Conservation (phyloP, 2,329 filamentous ascomycete genomes). For the Aspergillus proliferans region DNA sequence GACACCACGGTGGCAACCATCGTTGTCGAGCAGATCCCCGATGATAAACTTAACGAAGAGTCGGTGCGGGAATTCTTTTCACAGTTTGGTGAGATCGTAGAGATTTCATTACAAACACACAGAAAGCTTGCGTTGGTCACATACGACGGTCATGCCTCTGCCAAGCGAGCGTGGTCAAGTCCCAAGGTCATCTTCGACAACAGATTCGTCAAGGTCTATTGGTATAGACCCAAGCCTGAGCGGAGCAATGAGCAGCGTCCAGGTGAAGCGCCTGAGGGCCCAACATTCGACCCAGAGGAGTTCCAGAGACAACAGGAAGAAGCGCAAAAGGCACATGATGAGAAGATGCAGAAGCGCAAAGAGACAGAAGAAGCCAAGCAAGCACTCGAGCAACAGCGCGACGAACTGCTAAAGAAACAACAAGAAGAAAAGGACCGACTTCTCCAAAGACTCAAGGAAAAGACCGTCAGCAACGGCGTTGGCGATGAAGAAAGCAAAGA, state of each 20-base stretch:
- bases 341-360: conserved; percentile 46
- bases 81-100: conserved; percentile 51
- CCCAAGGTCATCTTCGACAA: conserved; percentile 60
- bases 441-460: conserved; percentile 43
- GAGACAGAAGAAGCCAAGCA: conserved; percentile 47
- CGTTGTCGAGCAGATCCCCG: conserved; percentile 57
- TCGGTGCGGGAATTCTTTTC: conserved; percentile 52
- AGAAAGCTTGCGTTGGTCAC: conserved; percentile 52
- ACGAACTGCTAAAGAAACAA: conserved; percentile 47
- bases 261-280: conserved; percentile 21
- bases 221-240: conserved; percentile 46
- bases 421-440: conserved; percentile 50
- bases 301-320: conserved; percentile 51
- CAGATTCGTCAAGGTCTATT: conserved; percentile 59
- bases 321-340: conserved; percentile 52
- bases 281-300: conserved; percentile 48
- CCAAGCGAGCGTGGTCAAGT: conserved; percentile 52
- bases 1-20: conserved; percentile 51
- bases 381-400: conserved; percentile 49
- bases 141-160: conserved; percentile 46
- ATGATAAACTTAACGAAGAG: conserved; percentile 51
- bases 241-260: conserved; percentile 21
- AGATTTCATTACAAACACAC: conserved; percentile 50
- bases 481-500: conserved; percentile 17
- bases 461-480: conserved; percentile 26